Evolutionary conservation across 1,284 basidiomycete species (phyloP).

Genomic region (Leccinum olivaceoglutinosum): DNA sequence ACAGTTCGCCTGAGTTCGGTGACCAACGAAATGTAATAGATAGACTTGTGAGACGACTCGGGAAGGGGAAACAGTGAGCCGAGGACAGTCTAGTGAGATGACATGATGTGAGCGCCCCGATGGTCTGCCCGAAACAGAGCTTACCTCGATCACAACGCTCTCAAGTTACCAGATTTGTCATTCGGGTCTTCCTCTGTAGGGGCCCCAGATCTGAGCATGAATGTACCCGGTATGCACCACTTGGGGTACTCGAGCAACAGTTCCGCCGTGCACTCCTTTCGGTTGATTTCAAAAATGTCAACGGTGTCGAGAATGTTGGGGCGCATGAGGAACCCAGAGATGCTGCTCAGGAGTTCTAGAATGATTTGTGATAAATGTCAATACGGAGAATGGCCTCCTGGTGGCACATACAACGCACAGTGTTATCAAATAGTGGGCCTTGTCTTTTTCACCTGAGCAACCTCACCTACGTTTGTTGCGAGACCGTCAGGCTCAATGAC

Average conservation of each 20-base stretch:
- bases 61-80: conserved; percentile 76
- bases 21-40: conserved; percentile 79
- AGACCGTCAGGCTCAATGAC: conserved; percentile 73
- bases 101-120: conserved; percentile 2
- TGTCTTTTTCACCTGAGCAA: conserved; percentile 61
- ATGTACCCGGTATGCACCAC: conserved; percentile 63
- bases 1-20: conserved; percentile 66
- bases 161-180: conserved; percentile 76
- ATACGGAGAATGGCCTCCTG: background rate
- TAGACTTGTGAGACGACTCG: conserved; percentile 26
- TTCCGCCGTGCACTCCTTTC: conserved; percentile 84
- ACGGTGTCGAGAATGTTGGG: conserved; percentile 79
- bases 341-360: conserved; percentile 61
- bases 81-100: conserved; percentile 58
- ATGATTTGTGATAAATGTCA: conserved; percentile 50
- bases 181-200: conserved; percentile 41
- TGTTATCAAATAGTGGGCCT: conserved; percentile 80
- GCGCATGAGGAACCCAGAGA: conserved; percentile 78
- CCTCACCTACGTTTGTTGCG: conserved; percentile 41
- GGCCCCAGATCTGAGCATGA: conserved; percentile 66
- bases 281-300: conserved; percentile 92
- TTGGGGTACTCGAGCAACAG: conserved; percentile 85
- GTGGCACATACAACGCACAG: conserved; percentile 42
- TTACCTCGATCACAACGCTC: conserved; percentile 74
- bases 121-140: background rate